phyloP scores from a whole-genome alignment of 1,284 basidiomycete species.

The Earliella scabrosa region DNA sequence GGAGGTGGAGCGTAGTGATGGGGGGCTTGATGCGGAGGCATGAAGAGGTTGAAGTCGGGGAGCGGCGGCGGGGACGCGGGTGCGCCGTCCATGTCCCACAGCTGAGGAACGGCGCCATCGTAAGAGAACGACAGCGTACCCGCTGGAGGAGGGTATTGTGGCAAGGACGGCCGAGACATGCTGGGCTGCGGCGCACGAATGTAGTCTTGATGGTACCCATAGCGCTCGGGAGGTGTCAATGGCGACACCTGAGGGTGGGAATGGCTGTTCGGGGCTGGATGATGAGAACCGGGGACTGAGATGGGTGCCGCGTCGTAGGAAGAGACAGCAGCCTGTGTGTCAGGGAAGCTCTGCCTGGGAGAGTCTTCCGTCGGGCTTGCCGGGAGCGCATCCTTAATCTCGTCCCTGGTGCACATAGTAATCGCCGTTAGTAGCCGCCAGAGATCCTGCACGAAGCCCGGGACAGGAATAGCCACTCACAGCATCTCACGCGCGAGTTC shows the following conservation, averaged over 20 bases:
- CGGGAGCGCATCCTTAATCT: slow-evolving; percentile 29
- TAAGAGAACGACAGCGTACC: slow-evolving; percentile 12
- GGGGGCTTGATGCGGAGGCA: slow-evolving; percentile 9
- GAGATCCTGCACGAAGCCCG: neutral
- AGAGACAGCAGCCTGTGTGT: slow-evolving; percentile 5
- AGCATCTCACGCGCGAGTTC: slow-evolving; percentile 33
- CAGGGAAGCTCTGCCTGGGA: slow-evolving; percentile 1
- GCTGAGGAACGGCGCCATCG: slow-evolving; percentile 17
- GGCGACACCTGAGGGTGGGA: slow-evolving; percentile 10
- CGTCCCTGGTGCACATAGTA: slow-evolving; percentile 16
- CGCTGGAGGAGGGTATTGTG: neutral
- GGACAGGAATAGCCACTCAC: slow-evolving; percentile 22
- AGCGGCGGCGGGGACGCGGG: slow-evolving; percentile 23
- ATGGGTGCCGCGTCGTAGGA: neutral
- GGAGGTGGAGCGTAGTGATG: slow-evolving; percentile 9
- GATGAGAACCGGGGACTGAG: neutral
- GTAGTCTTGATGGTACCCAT: slow-evolving; percentile 9
- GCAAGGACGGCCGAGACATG: slow-evolving; percentile 1
- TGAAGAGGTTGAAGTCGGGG: slow-evolving; percentile 19
- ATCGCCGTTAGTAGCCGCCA: neutral
- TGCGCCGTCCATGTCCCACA: slow-evolving; percentile 26
- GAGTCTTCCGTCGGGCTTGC: slow-evolving; percentile 18
- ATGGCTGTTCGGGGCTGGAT: neutral
- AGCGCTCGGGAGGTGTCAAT: slow-evolving; percentile 10
- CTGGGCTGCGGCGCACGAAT: slow-evolving; percentile 6